Evolutionary conservation across 495 filamentous ascomycete genomes (phyloP).

Genomic region (Penicillium parvum): DNA sequence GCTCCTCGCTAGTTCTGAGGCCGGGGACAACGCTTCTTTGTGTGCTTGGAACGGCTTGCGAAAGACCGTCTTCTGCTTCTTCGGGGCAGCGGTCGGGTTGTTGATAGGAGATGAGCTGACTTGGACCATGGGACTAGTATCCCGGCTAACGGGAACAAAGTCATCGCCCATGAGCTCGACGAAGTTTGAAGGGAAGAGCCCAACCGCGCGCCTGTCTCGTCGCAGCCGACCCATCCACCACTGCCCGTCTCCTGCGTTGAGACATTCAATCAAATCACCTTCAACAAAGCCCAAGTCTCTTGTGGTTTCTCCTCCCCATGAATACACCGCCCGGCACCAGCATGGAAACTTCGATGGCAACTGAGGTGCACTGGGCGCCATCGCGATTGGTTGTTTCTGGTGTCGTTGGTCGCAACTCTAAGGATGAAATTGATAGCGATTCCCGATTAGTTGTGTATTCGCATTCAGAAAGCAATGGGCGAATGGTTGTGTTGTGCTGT

Average conservation of each 20-base stretch:
- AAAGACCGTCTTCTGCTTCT: conserved; percentile 48
- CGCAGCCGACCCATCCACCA: conserved; percentile 96
- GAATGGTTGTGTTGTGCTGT: not conserved
- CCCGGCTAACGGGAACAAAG: conserved; percentile 74
- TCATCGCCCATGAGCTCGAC: conserved; percentile 81
- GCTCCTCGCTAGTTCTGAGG: conserved; percentile 31
- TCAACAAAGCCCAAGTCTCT: conserved; percentile 94
- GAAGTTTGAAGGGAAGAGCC: conserved; percentile 95
- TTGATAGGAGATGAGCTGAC: conserved; percentile 37
- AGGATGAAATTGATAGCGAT: not conserved
- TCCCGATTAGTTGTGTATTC: too few relatives aligned
- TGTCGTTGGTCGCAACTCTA: not conserved
- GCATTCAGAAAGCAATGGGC: not conserved
- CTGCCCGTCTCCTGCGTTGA: conserved; percentile 94
- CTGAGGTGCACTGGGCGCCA: conserved; percentile 58
- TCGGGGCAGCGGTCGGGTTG: conserved; percentile 45
- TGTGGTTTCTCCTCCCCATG: conserved; percentile 96
- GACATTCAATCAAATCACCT: conserved; percentile 94
- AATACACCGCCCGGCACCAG: conserved; percentile 93
- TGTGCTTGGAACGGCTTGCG: conserved; percentile 54
- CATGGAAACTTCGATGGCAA: conserved; percentile 88
- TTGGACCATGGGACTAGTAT: conserved; percentile 63
- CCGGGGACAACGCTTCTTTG: conserved; percentile 45
- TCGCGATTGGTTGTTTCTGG: conserved; percentile 22
- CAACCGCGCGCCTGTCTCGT: conserved; percentile 81